These are phyloP conservation scores for Rhodotorula kratochvilovae DNA, from an alignment of 768 basidiomycete genomes.

Conservation along the genomic window DNA sequence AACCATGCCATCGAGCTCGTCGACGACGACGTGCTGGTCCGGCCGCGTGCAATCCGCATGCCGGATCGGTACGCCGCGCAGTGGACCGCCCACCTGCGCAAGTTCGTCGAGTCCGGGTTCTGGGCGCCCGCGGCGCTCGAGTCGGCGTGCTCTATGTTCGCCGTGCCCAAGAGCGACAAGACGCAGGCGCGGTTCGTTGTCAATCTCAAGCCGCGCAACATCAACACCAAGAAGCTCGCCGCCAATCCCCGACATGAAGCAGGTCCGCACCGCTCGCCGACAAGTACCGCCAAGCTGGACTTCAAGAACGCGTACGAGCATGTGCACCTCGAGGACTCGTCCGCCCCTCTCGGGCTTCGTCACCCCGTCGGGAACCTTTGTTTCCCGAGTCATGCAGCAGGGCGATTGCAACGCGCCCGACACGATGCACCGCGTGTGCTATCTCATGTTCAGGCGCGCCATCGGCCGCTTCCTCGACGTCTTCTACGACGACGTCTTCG, in stretches of 20 bases:
- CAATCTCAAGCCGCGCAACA: conserved; percentile 12
- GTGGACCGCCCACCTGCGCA: conserved; percentile 4
- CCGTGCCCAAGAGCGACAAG: conserved; percentile 15
- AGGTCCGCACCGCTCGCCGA: neutral
- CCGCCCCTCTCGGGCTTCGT: conserved; percentile 47
- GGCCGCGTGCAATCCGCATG: conserved; percentile 1
- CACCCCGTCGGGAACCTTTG: conserved; percentile 49
- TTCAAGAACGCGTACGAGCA: conserved; percentile 51
- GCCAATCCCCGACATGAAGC: conserved; percentile 14
- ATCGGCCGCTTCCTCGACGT: conserved; percentile 53
- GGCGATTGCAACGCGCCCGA: conserved; percentile 54
- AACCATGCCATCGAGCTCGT: conserved; percentile 5
- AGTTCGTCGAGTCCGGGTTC: conserved; percentile 11
- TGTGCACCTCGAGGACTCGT: conserved; percentile 45
- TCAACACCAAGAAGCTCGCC: neutral
- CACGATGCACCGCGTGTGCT: conserved; percentile 52
- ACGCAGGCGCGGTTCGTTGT: conserved; percentile 5
- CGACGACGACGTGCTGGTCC: neutral
- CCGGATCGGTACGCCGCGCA: conserved; percentile 6
- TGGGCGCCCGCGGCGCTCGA: conserved; percentile 18
- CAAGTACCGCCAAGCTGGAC: conserved; percentile 50
- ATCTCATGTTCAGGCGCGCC: conserved; percentile 44
- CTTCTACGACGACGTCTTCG: conserved; percentile 54
- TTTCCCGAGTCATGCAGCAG: conserved; percentile 52
- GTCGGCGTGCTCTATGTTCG: conserved; percentile 16